A percentile compares a stretch with the other conserved stretches of the same genome.
These are phyloP conservation scores for Trypanosoma caninum DNA, from an alignment of 208 protist genomes.

Conservation along the genomic window DNA sequence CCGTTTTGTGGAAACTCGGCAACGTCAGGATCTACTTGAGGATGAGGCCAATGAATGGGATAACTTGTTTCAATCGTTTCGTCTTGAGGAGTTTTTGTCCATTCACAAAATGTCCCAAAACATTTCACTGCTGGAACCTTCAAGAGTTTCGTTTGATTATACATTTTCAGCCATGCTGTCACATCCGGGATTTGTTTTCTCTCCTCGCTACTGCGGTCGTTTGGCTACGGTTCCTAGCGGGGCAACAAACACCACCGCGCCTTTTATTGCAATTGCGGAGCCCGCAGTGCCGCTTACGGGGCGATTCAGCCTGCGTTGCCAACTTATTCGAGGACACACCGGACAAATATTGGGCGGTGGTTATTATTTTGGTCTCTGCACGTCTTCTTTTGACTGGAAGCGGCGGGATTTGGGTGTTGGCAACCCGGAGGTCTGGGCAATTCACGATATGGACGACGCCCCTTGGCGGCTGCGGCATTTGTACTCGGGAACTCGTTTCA, in stretches of 20 bases:
- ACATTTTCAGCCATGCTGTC: conserved; percentile 71
- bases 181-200: conserved; percentile 66
- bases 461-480: conserved; percentile 83
- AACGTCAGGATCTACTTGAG: conserved; percentile 55
- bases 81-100: conserved; percentile 50
- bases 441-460: conserved; percentile 88
- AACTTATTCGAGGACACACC: conserved; percentile 76
- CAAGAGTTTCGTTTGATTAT: conserved; percentile 50
- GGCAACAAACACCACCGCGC: conserved; percentile 47
- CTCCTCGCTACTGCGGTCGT: conserved; percentile 68
- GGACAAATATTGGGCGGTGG: conserved; percentile 89
- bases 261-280: conserved; percentile 89
- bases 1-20: conserved; percentile 45
- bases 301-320: conserved; percentile 70
- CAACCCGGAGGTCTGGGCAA: conserved; percentile 77
- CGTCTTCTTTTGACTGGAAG: conserved; percentile 58
- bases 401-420: conserved; percentile 62
- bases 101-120: conserved; percentile 39
- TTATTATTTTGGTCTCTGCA: conserved; percentile 89
- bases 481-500: conserved; percentile 46
- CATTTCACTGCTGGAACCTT: conserved; percentile 31
- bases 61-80: conserved; percentile 72
- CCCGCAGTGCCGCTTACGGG: conserved; percentile 54
- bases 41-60: conserved; percentile 83
- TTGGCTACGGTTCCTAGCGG: conserved; percentile 74